Evolutionary conservation across 2,329 filamentous ascomycete genomes (phyloP), one percentile per base, ranked within the genome.

Genomic region (Hyphodiscus sp.): DNA sequence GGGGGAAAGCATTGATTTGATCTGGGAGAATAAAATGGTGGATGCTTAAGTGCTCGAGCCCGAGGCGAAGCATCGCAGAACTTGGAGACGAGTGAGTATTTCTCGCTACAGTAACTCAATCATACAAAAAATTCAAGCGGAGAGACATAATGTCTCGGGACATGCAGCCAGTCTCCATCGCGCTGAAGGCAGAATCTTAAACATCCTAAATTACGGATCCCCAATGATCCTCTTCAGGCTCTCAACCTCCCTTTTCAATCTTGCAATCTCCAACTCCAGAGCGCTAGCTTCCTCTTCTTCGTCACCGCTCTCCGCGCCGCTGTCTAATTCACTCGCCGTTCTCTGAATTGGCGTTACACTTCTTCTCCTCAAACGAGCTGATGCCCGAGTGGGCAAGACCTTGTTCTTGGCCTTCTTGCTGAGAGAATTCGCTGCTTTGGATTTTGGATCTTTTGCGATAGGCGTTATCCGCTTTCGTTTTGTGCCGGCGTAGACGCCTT

Each of bases 1-100:
- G 41, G 76, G 73, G 0, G 75, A 75, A 56, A 73, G 68, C 61
- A 75, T 81, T 19, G 74, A 76, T 33, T 45, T 67, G 10, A 48
- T 61, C n/a, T 67, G 63, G 61, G 52, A 59, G 23, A 53, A 54
- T 26, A 44, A 44, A 2, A 47, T 4, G 13, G 2, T 38, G 33
- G 5, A 38, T 38, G 11, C 5, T 38, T 13, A 38, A 2, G 5
- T 38, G 5, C 33, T 2, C 2, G 33, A 38, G 11, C 13, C n/a
- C 2, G 33, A 38, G 16, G 8, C 23, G 8, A 26, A 8, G 23
- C 23, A 26, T 26, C 23, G 8, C 23, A 4, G 23, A 26, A 26
- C 4, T 26, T 4, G 8, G 23, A 26, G 23, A 8, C 23, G 23
- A 26, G 23, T 26, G 23, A 26, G 23, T 26, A 4, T 26, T 8